Conservation (phyloP, 768 basidiomycete species). For the Mycena crocata region DNA sequence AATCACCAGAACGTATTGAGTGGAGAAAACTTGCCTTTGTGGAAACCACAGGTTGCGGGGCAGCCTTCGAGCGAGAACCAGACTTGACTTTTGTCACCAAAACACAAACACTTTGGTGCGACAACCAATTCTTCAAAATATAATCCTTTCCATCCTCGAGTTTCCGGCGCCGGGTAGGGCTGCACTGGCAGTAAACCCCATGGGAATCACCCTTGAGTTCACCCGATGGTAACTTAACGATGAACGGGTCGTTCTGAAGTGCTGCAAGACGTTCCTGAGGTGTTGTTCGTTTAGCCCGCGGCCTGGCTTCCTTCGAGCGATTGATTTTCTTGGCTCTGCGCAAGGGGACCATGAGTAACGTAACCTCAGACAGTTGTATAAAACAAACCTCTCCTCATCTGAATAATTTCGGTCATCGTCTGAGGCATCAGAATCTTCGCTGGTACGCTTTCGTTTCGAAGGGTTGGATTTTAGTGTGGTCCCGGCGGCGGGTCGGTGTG, state of each 20-base stretch:
- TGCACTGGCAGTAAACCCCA: slow-evolving; percentile 1
- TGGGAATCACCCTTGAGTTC: not conserved
- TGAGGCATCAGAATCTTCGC: not conserved
- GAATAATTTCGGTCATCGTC: not conserved
- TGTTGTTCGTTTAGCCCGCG: not conserved
- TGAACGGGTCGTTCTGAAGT: not conserved
- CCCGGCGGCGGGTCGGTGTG: no score
- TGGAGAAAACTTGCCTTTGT: not conserved
- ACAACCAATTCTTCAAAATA: slow-evolving; percentile 1
- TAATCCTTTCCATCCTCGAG: not conserved
- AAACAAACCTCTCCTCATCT: slow-evolving; percentile 1
- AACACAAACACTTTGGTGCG: not conserved
- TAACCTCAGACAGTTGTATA: not conserved
- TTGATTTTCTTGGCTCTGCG: not conserved
- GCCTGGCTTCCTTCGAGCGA: not conserved
- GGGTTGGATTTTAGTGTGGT: no score
- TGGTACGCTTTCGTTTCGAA: not conserved
- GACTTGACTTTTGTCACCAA: not conserved
- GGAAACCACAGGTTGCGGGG: not conserved
- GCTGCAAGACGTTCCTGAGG: not conserved
- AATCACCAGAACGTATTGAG: not conserved
- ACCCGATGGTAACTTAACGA: not conserved
- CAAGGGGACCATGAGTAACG: not conserved
- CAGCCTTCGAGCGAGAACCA: not conserved
- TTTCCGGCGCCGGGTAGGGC: not conserved